Conservation (phyloP, 2,329 filamentous ascomycete genomes). For the Rhinocladiella similis region DNA sequence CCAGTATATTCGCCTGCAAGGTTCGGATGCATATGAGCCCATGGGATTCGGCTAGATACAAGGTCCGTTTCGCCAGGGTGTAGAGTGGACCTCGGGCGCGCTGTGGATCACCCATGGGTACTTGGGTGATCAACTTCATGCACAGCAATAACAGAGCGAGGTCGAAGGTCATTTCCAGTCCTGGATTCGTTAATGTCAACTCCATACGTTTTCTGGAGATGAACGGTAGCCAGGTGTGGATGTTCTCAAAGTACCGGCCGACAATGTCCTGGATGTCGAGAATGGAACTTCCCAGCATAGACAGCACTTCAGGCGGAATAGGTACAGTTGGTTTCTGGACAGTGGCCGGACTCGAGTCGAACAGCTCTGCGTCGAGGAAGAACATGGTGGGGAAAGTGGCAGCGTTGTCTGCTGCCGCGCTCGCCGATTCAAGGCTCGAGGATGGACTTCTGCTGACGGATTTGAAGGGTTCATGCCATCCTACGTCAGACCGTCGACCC, state of each 20-base stretch:
- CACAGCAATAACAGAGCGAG: constrained; percentile 32
- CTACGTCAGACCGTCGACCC: constrained; percentile 12
- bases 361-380: constrained; percentile 29
- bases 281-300: constrained; percentile 25
- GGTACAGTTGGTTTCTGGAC: constrained; percentile 16
- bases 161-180: constrained; percentile 29
- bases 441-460: constrained; percentile 14
- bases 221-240: constrained; percentile 32
- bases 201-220: constrained; percentile 28
- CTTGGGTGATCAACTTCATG: constrained; percentile 33
- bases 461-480: constrained; percentile 20
- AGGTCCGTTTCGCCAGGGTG: constrained; percentile 32
- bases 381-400: constrained; percentile 24
- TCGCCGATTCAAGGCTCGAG: constrained; percentile 3
- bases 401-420: neutral
- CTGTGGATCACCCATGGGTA: constrained; percentile 7
- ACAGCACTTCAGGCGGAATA: constrained; percentile 22
- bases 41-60: constrained; percentile 29
- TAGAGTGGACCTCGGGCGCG: constrained; percentile 28
- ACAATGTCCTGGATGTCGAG: constrained; percentile 26
- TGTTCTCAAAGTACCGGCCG: constrained; percentile 28
- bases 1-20: constrained; percentile 35
- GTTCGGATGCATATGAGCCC: constrained; percentile 31
- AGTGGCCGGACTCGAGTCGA: constrained; percentile 13
- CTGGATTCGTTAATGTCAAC: constrained; percentile 24